Conservation (phyloP, 208 protist genomes). For the Angomonas deanei region DNA sequence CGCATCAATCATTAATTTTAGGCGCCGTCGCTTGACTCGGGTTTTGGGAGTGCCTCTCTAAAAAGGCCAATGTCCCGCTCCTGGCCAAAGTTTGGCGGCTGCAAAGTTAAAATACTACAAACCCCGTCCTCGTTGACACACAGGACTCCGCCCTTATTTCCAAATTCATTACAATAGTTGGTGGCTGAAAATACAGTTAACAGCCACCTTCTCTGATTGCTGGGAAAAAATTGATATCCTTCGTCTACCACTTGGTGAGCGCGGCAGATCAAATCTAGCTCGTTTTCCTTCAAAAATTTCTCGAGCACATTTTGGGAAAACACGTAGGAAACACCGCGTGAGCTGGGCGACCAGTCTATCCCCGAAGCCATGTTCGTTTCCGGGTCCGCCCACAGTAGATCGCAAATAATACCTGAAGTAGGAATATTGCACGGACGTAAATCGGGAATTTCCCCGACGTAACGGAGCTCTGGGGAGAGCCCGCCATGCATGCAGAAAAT, state of each 20-base stretch:
- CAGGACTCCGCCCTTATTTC: conserved; percentile 99
- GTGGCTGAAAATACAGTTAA: conserved; percentile 99
- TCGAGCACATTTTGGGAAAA: conserved; percentile 96
- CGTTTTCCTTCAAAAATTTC: conserved; percentile 95
- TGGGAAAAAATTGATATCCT: conserved; percentile 99
- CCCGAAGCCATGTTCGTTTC: conserved; percentile 91
- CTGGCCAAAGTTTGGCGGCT: conserved; percentile 74
- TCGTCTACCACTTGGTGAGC: conserved; percentile 99
- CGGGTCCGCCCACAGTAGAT: conserved; percentile 99
- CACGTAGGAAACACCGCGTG: conserved; percentile 97
- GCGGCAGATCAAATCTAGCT: conserved; percentile 98
- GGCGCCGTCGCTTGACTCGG: not conserved
- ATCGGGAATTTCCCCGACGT: conserved; percentile 89
- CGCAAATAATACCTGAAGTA: conserved; percentile 97
- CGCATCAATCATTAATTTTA: too few relatives aligned
- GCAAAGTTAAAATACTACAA: conserved; percentile 92
- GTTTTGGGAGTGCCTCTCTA: conserved; percentile 26
- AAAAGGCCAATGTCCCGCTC: conserved; percentile 64
- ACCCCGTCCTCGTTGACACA: conserved; percentile 95
- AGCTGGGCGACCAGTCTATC: conserved; percentile 96
- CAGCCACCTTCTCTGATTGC: conserved; percentile 92
- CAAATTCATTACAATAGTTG: conserved; percentile 99
- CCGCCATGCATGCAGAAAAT: conserved; percentile 99
- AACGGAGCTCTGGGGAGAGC: conserved; percentile 92
- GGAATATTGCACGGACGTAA: conserved; percentile 98